A percentile compares a stretch with the other conserved stretches of the same genome.
Conservation (phyloP, 2,329 filamentous ascomycete genomes). For the Penicillium oxalicum region DNA sequence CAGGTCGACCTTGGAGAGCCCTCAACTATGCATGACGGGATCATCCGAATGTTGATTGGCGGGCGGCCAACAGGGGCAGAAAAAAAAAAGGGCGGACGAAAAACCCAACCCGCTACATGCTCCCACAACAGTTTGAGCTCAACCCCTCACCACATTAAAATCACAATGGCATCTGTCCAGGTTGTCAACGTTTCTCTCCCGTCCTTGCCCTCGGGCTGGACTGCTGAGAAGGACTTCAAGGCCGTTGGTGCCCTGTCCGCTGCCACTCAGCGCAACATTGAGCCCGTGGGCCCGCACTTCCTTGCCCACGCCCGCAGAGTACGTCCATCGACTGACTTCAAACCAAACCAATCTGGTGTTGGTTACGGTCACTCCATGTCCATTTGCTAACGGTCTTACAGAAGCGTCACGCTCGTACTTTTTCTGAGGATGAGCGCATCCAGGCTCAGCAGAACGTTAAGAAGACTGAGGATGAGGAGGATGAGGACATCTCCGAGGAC, state of each 20-base stretch:
- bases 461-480: conserved; percentile 88
- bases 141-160: conserved; percentile 7
- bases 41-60: conserved; percentile 25
- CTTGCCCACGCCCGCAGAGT: conserved; percentile 93
- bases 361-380: not conserved
- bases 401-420: conserved; percentile 89
- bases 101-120: conserved; percentile 15
- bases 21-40: conserved; percentile 14
- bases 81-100: conserved; percentile 31
- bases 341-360: not conserved
- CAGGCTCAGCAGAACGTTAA: conserved; percentile 92
- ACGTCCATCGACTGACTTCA: conserved; percentile 13
- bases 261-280: conserved; percentile 78
- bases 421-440: conserved; percentile 96
- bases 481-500: conserved; percentile 83
- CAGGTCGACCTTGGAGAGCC: no score
- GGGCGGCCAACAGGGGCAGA: conserved; percentile 29
- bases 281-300: conserved; percentile 96
- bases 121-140: conserved; percentile 10
- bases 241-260: conserved; percentile 67
- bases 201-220: conserved; percentile 72
- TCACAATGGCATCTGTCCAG: conserved; percentile 58
- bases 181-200: conserved; percentile 52
- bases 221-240: conserved; percentile 84
- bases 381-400: conserved; percentile 27